Base-by-base conservation (phyloP, 345 rosid genomes). In the Psidium guajava region DNA sequence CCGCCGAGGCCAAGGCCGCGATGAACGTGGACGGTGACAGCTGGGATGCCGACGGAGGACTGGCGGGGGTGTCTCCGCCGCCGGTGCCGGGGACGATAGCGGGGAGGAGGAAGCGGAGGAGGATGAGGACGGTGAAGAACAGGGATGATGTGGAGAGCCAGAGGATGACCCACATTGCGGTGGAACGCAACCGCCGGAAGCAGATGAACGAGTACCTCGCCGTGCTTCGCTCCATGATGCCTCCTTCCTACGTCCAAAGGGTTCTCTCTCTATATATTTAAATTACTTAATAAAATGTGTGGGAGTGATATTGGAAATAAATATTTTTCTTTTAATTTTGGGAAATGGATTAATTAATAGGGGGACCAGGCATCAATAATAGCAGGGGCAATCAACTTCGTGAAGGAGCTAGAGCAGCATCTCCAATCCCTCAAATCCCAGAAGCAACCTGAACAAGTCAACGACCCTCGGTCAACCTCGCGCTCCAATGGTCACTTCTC, bases 301-400 rank as follows among this genome's bases (percentile, higher is more conserved):
- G 10, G 52, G 52, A 50, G 52, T 50, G 52, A 50, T n/a, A 13
- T 81, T 11, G 8, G 83, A 44, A 49, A 51, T 24, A 24, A 81
- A 47, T 32, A 12, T 51, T 56, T 53, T 56, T 6, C 16, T 32
- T 13, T 44, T 32, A 49, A 50, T 11, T 50, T 2, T 13, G 42
- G 80, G 77, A 69, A 36, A 36, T 28, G 20, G 44, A 40, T 52
- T 22, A 18, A 40, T 57, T 73, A 57, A n/a, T 42, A 94, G 98
- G 91, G 91, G 81, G 96, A 95, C 89, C 96, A 95, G 88, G 96
- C 95, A 87, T 95, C 98, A 57, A 93, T 94, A 75, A 82, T 95
- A 25, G 98, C 94, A 24, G 96, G 98, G 64, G 94, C 98, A 11
- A 91, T 94, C 84, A 90, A 91, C 87, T 93, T 91, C 82, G 92